Evolutionary conservation across 2,329 filamentous ascomycete genomes (phyloP).

Genomic region (Fusarium pseudonygamai): DNA sequence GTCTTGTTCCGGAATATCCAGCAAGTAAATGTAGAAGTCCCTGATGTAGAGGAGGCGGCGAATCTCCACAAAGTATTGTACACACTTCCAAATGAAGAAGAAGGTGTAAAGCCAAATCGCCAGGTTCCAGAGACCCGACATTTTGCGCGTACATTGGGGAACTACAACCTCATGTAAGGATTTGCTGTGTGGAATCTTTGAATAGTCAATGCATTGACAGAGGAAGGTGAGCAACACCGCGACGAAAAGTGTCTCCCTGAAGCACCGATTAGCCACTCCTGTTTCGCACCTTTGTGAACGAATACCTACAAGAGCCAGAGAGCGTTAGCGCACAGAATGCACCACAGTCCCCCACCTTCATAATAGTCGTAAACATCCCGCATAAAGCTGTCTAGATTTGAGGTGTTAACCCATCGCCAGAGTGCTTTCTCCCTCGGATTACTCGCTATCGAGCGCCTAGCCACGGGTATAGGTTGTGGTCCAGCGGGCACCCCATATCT

Average conservation of each 20-base stretch:
- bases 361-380: slow-evolving; percentile 88
- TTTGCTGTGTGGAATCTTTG: slow-evolving; percentile 73
- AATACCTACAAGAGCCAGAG: slow-evolving; percentile 75
- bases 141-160: slow-evolving; percentile 77
- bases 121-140: slow-evolving; percentile 80
- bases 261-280: slow-evolving; percentile 5
- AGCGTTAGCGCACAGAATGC: slow-evolving; percentile 77
- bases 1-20: slow-evolving; percentile 83
- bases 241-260: slow-evolving; percentile 81
- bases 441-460: slow-evolving; percentile 44
- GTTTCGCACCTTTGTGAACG: neutral
- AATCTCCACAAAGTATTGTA: slow-evolving; percentile 78
- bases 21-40: slow-evolving; percentile 84
- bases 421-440: slow-evolving; percentile 76
- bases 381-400: slow-evolving; percentile 89
- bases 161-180: slow-evolving; percentile 66
- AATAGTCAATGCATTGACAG: slow-evolving; percentile 86
- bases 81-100: slow-evolving; percentile 83
- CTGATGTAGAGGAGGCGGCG: slow-evolving; percentile 79
- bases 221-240: slow-evolving; percentile 85
- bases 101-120: slow-evolving; percentile 86
- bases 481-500: slow-evolving; percentile 21
- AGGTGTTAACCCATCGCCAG: slow-evolving; percentile 93
- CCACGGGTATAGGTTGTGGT: slow-evolving; percentile 43
- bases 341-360: slow-evolving; percentile 83